Conservation (phyloP, 1,139 yeast species). For the Geotrichum fermentans region DNA sequence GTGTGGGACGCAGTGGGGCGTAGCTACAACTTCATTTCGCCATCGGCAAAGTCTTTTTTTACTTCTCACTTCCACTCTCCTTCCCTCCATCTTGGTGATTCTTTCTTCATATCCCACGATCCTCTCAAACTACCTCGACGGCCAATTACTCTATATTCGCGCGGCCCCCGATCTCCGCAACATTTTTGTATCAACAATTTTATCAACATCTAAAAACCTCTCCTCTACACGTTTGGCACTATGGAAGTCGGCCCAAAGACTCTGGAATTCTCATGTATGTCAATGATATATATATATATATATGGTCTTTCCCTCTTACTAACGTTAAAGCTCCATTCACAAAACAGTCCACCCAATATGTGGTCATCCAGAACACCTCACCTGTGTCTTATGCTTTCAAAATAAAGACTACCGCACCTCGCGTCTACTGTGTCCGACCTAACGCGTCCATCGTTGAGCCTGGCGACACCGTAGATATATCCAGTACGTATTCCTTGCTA, state of each 20-base stretch:
- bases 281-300: background rate
- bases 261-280: constrained; percentile 9
- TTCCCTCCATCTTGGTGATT: too few relatives aligned
- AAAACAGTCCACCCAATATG: constrained; percentile 62
- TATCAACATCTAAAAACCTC: too few relatives aligned
- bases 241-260: constrained; percentile 5
- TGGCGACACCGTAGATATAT: constrained; percentile 64
- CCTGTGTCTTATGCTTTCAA: constrained; percentile 70
- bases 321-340: constrained; percentile 50
- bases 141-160: too few relatives aligned
- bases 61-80: too few relatives aligned
- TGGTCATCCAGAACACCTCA: constrained; percentile 63
- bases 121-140: too few relatives aligned
- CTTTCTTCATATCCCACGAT: too few relatives aligned
- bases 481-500: constrained; percentile 35
- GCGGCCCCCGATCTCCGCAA: too few relatives aligned
- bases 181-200: too few relatives aligned
- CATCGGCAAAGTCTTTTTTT: too few relatives aligned
- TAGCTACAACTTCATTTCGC: too few relatives aligned
- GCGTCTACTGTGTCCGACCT: constrained; percentile 91
- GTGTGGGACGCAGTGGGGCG: too few relatives aligned
- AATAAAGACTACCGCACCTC: constrained; percentile 98
- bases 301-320: background rate
- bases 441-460: constrained; percentile 79
- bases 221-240: too few relatives aligned